Percentiles rank a stretch among this genome's conserved stretches.
These are phyloP conservation scores for Mallotus repandus DNA, from an alignment of 441 rosid genomes.

Conservation along the genomic window DNA sequence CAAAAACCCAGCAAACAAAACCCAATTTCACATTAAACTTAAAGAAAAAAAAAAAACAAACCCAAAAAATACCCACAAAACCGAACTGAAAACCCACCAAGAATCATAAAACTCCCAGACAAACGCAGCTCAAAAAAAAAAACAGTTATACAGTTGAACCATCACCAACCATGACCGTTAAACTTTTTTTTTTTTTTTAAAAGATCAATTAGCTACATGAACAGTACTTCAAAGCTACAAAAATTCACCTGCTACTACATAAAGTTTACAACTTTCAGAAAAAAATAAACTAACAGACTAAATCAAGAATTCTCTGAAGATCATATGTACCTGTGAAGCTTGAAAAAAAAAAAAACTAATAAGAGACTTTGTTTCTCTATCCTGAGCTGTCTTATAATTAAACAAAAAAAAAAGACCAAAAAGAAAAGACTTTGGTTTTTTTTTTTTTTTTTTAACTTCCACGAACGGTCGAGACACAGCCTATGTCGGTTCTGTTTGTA, in stretches of 20 bases:
- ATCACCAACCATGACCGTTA: slow-evolving; percentile 22
- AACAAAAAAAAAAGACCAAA: not conserved
- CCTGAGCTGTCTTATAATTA: slow-evolving; percentile 11
- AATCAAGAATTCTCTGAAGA: slow-evolving; percentile 3
- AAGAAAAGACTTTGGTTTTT: slow-evolving; percentile 37
- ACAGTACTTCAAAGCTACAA: not conserved
- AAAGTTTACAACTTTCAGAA: not conserved
- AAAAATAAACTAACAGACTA: slow-evolving; percentile 6
- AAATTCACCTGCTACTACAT: slow-evolving; percentile 1
- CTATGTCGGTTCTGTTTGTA: slow-evolving; percentile 36
- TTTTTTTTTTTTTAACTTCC: slow-evolving; percentile 33
- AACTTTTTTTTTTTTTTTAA: no score
- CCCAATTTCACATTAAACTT: slow-evolving; percentile 27
- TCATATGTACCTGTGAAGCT: slow-evolving; percentile 31
- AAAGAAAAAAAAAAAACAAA: slow-evolving; percentile 2
- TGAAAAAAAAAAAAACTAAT: slow-evolving; percentile 3
- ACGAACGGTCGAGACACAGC: slow-evolving; percentile 52
- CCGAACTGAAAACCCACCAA: slow-evolving; percentile 11
- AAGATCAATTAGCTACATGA: slow-evolving; percentile 13
- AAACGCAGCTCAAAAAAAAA: slow-evolving; percentile 31
- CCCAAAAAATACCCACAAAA: not conserved
- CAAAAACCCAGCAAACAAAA: slow-evolving; percentile 12
- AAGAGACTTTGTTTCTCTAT: slow-evolving; percentile 19
- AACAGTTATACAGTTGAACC: slow-evolving; percentile 14
- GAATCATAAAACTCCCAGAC: slow-evolving; percentile 26